Base-by-base conservation (phyloP, 1,139 yeast species). In the Geotrichum restrictum region DNA sequence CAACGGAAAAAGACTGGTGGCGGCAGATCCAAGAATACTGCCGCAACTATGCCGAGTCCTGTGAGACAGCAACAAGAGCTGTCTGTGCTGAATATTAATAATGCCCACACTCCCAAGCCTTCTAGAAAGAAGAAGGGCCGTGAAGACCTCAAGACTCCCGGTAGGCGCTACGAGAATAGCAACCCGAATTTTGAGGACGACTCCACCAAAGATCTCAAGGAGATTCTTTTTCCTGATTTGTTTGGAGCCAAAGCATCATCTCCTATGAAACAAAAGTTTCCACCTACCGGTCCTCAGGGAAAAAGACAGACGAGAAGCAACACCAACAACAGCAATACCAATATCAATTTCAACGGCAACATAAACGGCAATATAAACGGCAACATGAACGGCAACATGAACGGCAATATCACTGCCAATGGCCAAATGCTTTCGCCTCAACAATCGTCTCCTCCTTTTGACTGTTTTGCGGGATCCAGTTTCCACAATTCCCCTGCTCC, bases 401-500 rank as follows among this genome's bases (percentile, higher is more conserved):
- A n/a, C n/a, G n/a, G n/a, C n/a, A n/a, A n/a, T n/a, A n/a, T n/a
- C n/a, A 31, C 14, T 14, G 39, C 16, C 29, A 24, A 24, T 24
- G 29, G 29, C 29, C 31, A 10, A n/a, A 31, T 33, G 37, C 33
- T 32, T 21, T 18, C 55, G 21, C 38, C 50, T 39, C 42, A 40
- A 31, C 41, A 44, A n/a, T 43, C 58, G 8, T 33, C 47, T 11
- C 56, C 59, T n/a, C 50, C 54, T 19, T 60, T 56, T 14, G 58
- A 59, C 21, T 51, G 56, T 36, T 69, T 63, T 60, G 74, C 75
- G 4, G 76, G 76, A 6, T 70, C 75, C 16, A 69, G 71, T 24
- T 73, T 73, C 60, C 71, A 71, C 48, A 61, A 70, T 3, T 72
- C 77, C 1, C 77, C 77, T 5, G 76, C 74, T 5, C 71, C 77